Evolutionary conservation across 1,284 basidiomycete species (phyloP).

Genomic region (Ganoderma meredithae): DNA sequence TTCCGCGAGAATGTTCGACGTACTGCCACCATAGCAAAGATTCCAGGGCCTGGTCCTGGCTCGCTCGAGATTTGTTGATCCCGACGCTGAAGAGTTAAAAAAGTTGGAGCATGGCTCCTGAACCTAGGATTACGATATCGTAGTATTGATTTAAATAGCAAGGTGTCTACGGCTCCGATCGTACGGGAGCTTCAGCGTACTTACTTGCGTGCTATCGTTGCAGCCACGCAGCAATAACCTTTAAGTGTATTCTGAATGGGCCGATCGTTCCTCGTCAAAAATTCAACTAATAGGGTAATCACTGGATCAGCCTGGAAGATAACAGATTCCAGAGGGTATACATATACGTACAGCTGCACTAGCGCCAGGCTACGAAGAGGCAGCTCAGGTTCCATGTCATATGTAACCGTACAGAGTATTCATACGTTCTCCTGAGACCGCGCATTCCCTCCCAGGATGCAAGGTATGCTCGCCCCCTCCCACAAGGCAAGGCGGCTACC

Average conservation of each 20-base stretch:
- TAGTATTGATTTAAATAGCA: too few species aligned
- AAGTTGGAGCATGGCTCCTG: too few species aligned
- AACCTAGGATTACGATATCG: too few species aligned
- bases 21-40: too few species aligned
- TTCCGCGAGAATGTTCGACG: neutral
- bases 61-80: too few species aligned
- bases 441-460: neutral
- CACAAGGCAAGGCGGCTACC: conserved; percentile 52
- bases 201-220: neutral
- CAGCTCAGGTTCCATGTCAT: conserved; percentile 3
- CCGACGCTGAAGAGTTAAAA: too few species aligned
- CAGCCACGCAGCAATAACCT: neutral
- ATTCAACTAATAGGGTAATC: conserved; percentile 5
- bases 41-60: too few species aligned
- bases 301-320: neutral
- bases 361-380: conserved; percentile 1
- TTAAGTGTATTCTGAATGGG: neutral
- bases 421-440: neutral
- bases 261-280: neutral
- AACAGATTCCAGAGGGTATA: conserved; percentile 4
- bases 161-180: too few species aligned
- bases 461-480: neutral
- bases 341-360: conserved; percentile 1
- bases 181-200: too few species aligned
- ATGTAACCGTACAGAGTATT: conserved; percentile 10